A percentile compares a stretch with the other conserved stretches of the same genome.
Conservation (phyloP, 2,329 filamentous ascomycete species). For the Pseudocercospora pini-densiflorae region DNA sequence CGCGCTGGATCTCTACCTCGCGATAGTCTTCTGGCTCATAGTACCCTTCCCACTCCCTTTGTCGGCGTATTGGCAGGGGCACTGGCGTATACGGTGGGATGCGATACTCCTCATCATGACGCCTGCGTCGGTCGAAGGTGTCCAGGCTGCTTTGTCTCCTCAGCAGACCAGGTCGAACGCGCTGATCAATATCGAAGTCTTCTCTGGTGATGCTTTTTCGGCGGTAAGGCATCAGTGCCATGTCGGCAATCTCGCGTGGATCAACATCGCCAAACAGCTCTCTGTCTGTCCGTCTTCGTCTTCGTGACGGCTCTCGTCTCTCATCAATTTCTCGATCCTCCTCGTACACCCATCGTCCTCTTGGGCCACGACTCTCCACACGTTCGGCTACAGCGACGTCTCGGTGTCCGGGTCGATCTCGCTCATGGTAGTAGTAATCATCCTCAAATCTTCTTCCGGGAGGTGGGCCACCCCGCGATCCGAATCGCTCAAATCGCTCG, state of each 20-base stretch:
- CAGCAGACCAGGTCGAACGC: slow-evolving; percentile 70
- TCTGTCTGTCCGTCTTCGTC: slow-evolving; percentile 43
- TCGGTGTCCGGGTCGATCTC: slow-evolving; percentile 42
- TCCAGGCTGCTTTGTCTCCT: slow-evolving; percentile 88
- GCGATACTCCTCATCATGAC: slow-evolving; percentile 66
- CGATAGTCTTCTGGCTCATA: slow-evolving; percentile 50
- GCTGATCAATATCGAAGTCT: slow-evolving; percentile 58
- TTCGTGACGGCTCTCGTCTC: slow-evolving; percentile 39
- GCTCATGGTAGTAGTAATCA: slow-evolving; percentile 47
- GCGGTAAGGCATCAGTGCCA: slow-evolving; percentile 60
- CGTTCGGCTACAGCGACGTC: slow-evolving; percentile 49
- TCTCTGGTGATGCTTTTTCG: slow-evolving; percentile 55
- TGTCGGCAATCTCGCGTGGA: slow-evolving; percentile 53
- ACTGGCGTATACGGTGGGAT: slow-evolving; percentile 70
- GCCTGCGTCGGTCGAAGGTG: slow-evolving; percentile 78
- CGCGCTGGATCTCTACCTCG: slow-evolving; percentile 54
- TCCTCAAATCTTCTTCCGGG: slow-evolving; percentile 44
- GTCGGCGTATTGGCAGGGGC: slow-evolving; percentile 63
- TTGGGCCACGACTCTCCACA: slow-evolving; percentile 40
- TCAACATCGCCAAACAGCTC: slow-evolving; percentile 54
- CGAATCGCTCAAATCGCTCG: slow-evolving; percentile 55
- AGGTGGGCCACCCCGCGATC: slow-evolving; percentile 36
- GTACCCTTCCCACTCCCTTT: slow-evolving; percentile 65
- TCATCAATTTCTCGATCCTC: slow-evolving; percentile 60
- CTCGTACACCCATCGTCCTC: slow-evolving; percentile 46